Evolutionary conservation across 805 yeast genomes (phyloP).

Genomic region (Zygoascus tannicola): DNA sequence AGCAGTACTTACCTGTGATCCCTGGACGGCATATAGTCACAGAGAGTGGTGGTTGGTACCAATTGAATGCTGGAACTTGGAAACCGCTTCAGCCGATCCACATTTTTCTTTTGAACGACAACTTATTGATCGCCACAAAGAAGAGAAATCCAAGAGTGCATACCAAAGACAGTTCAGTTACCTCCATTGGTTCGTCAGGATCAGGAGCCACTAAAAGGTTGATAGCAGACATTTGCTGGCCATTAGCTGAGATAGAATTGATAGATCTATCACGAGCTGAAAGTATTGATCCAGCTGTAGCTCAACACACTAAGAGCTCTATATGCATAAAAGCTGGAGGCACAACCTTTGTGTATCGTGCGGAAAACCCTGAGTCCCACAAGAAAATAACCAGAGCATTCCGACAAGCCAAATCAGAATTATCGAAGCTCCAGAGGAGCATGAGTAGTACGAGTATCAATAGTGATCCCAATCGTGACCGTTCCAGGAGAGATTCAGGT

Average conservation of each 20-base stretch:
- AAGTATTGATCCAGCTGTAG: constrained; percentile 17
- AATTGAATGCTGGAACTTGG: constrained; percentile 76
- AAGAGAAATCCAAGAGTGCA: constrained; percentile 30
- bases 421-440: background rate
- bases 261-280: constrained; percentile 27
- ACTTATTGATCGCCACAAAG: constrained; percentile 62
- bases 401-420: constrained; percentile 12
- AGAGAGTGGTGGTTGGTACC: constrained; percentile 80
- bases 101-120: constrained; percentile 68
- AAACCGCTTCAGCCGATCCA: constrained; percentile 70
- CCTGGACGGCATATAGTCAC: constrained; percentile 75
- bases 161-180: constrained; percentile 20
- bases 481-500: background rate
- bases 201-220: constrained; percentile 28
- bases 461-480: background rate
- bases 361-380: constrained; percentile 17
- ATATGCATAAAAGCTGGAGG: constrained; percentile 42
- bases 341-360: constrained; percentile 35
- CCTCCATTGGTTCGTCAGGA: constrained; percentile 5
- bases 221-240: constrained; percentile 73
- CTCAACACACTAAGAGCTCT: constrained; percentile 21
- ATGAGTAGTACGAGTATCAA: background rate
- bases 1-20: constrained; percentile 59
- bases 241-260: constrained; percentile 51
- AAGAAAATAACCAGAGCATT: constrained; percentile 13